Conservation (phyloP, 176 grass and related monocot genomes). For the Avena sativa region DNA sequence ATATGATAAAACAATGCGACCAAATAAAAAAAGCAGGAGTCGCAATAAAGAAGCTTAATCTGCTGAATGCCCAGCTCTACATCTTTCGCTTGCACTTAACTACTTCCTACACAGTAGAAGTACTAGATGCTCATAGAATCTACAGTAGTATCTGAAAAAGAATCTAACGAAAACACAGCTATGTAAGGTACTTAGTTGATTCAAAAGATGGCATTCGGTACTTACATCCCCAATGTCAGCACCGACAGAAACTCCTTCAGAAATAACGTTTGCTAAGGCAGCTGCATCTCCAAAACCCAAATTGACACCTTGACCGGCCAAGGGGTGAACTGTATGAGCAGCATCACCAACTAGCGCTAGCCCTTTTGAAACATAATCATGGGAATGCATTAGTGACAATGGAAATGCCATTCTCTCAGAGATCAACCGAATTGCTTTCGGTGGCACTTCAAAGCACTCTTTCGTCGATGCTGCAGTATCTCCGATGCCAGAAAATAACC, state of each 20-base stretch:
- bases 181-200: conserved; percentile 41
- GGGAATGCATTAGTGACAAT: conserved; percentile 78
- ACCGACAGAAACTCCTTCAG: conserved; percentile 72
- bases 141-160: not conserved
- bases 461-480: conserved; percentile 58
- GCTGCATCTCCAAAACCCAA: conserved; percentile 89
- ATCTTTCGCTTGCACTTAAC: not conserved
- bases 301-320: conserved; percentile 94
- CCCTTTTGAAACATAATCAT: conserved; percentile 69
- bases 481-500: conserved; percentile 59
- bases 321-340: conserved; percentile 90
- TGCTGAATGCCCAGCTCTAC: not conserved
- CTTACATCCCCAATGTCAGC: conserved; percentile 77
- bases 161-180: not conserved
- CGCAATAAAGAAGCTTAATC: not conserved
- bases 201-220: not conserved
- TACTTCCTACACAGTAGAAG: not conserved
- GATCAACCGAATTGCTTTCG: conserved; percentile 64
- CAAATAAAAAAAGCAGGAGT: not conserved
- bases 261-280: conserved; percentile 72
- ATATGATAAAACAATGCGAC: not conserved
- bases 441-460: conserved; percentile 89
- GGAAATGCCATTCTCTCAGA: conserved; percentile 88
- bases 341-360: conserved; percentile 87
- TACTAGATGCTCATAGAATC: not conserved